Evolutionary conservation across 73 alveolate species (phyloP), one percentile per base, ranked within the genome.

Genomic region (Paramecium tetraurelia): DNA sequence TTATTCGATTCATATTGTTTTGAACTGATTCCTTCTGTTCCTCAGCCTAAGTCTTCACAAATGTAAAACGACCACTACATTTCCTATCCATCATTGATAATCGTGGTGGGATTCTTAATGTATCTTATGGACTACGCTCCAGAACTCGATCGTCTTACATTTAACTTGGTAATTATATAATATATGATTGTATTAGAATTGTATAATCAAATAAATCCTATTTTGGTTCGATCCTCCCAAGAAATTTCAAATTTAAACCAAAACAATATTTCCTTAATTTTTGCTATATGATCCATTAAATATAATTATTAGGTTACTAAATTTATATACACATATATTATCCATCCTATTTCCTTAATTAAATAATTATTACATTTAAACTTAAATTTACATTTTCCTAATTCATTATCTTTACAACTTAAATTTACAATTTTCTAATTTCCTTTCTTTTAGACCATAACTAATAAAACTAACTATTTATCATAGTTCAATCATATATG

Each of bases 1-100:
- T 80, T 44, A 80, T 80, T 48, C 90, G 70, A 80, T 80, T 48
- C 90, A 21, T 41, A 80, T 80, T 80, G 46, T 48, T 80, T 80
- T 80, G 57, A 35, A 80, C 33, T 46, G 14, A 29, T 80, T 35
- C 24, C 21, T 80, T 18, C 18, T 80, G 16, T 44, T 80, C 90
- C 57, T 80, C 70, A 1, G 33, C 46, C 20, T 80, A 46, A 0
- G 90, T 24, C 57, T 80, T 80, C 20, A 80, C 41, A 80, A 80
- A 80, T 18, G 70, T 43, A 22, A 80, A 80, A 22, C 90, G 70
- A 8, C 90, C 90, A 44, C 90, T 80, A 6, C 50, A 14, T 80
- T 80, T 80, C 48, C 24, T 80, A 1, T 80, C 90, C 69, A 53
- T 53, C 27, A 53, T 53, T 53, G 27, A 53, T 18, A 53, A 53